These are phyloP conservation scores for Quercus tomentella DNA, from an alignment of 331 rosid species.

Conservation along the genomic window DNA sequence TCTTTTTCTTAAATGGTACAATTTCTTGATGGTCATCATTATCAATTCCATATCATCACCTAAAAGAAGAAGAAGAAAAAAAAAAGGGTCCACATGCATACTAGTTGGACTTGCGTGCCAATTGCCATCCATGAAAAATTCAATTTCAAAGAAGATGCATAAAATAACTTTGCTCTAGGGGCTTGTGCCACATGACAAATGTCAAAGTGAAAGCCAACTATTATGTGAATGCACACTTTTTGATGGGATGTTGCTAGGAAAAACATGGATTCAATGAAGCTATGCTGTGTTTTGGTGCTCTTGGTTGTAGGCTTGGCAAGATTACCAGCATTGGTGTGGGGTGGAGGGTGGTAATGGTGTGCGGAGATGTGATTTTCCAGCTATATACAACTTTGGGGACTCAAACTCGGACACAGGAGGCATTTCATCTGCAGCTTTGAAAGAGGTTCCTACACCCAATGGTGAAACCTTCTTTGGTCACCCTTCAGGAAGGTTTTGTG, in stretches of 20 bases:
- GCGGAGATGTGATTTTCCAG: constrained; percentile 52
- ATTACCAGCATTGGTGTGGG: constrained; percentile 11
- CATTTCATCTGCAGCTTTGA: constrained; percentile 45
- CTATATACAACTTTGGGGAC: constrained; percentile 83
- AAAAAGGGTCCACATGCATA: too few relatives aligned
- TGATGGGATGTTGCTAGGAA: background rate
- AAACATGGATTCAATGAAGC: constrained; percentile 30
- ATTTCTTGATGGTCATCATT: too few relatives aligned
- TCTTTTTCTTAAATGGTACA: too few relatives aligned
- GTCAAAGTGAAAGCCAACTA: background rate
- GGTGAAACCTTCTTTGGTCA: constrained; percentile 77
- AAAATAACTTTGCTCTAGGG: too few relatives aligned
- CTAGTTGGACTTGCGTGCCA: too few relatives aligned
- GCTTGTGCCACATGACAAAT: too few relatives aligned
- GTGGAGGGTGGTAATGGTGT: constrained; percentile 9
- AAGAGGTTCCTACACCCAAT: constrained; percentile 45
- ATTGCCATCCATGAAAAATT: too few relatives aligned
- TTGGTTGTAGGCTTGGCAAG: constrained; percentile 25
- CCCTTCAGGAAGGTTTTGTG: constrained; percentile 69
- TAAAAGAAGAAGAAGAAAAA: too few relatives aligned
- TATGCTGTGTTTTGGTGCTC: constrained; percentile 19
- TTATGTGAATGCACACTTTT: background rate
- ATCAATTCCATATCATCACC: too few relatives aligned
- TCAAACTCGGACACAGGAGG: constrained; percentile 93
- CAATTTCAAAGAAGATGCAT: too few relatives aligned